Conservation (phyloP, 2,329 filamentous ascomycete genomes). For the Penicillium sp. region DNA sequence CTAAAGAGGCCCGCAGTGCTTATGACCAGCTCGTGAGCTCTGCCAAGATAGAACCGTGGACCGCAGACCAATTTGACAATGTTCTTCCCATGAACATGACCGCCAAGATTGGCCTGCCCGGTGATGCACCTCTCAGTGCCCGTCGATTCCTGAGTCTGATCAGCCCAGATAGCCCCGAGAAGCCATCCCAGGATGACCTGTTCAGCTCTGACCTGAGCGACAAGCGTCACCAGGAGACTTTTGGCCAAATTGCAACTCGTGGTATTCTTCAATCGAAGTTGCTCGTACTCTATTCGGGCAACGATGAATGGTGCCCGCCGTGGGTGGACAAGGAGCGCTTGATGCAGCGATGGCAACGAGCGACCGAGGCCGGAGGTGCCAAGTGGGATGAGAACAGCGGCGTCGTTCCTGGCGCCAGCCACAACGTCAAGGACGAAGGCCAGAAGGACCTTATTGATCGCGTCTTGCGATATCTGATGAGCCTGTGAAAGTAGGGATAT, state of each 20-base stretch:
- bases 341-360: conserved; percentile 44
- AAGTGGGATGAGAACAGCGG: conserved; percentile 52
- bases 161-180: conserved; percentile 50
- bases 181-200: conserved; percentile 75
- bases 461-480: conserved; percentile 34
- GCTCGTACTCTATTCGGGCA: conserved; percentile 47
- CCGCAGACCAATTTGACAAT: conserved; percentile 24
- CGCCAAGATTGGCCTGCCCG: conserved; percentile 30
- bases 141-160: conserved; percentile 59
- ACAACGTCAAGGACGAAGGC: conserved; percentile 50
- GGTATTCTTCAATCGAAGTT: conserved; percentile 41
- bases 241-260: conserved; percentile 51
- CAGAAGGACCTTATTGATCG: conserved; percentile 44
- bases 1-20: conserved; percentile 21
- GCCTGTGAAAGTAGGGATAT: conserved; percentile 17
- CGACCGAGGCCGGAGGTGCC: conserved; percentile 36
- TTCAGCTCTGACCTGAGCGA: conserved; percentile 77
- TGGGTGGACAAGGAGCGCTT: conserved; percentile 47
- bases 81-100: conserved; percentile 38
- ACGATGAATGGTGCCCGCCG: conserved; percentile 46
- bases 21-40: conserved; percentile 37
- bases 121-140: conserved; percentile 52
- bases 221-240: conserved; percentile 59
- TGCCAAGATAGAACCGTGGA: conserved; percentile 30
- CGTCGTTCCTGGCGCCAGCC: conserved; percentile 49